phyloP scores from a whole-genome alignment of 345 rosid species.

The Raphanus sativus region DNA sequence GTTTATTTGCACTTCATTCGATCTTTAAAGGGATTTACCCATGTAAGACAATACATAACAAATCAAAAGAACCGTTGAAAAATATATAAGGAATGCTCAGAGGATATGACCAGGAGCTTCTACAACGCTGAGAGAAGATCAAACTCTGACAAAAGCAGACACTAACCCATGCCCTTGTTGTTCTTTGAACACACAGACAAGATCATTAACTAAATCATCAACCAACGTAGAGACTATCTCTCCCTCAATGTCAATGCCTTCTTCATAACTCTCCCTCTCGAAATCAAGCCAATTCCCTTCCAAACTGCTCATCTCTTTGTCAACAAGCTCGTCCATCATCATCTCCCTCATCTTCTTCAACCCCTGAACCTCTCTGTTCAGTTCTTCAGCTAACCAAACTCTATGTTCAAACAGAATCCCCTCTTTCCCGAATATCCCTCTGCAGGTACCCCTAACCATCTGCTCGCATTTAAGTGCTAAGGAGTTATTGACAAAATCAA shows the following conservation, averaged over 20 bases:
- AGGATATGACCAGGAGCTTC: neutral
- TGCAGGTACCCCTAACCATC: neutral
- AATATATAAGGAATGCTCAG: neutral
- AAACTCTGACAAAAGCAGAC: neutral
- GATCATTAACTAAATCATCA: neutral
- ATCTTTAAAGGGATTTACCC: neutral
- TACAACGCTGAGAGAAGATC: neutral
- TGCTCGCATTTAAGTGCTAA: neutral
- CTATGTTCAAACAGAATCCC: neutral
- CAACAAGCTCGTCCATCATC: constrained; percentile 1
- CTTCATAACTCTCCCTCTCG: neutral
- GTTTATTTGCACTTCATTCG: neutral
- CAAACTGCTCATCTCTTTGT: neutral
- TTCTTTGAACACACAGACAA: neutral
- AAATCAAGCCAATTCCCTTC: neutral
- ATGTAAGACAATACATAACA: neutral
- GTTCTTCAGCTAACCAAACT: neutral
- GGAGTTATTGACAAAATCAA: neutral
- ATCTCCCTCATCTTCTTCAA: constrained; percentile 3
- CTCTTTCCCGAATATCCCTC: neutral
- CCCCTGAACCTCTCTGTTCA: neutral
- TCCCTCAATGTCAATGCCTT: neutral
- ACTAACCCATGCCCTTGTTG: neutral
- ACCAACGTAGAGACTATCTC: neutral
- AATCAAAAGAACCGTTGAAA: neutral